These are phyloP conservation scores for Orbilia blumenaviensis DNA, from an alignment of 2,329 filamentous ascomycete genomes.

Conservation along the genomic window DNA sequence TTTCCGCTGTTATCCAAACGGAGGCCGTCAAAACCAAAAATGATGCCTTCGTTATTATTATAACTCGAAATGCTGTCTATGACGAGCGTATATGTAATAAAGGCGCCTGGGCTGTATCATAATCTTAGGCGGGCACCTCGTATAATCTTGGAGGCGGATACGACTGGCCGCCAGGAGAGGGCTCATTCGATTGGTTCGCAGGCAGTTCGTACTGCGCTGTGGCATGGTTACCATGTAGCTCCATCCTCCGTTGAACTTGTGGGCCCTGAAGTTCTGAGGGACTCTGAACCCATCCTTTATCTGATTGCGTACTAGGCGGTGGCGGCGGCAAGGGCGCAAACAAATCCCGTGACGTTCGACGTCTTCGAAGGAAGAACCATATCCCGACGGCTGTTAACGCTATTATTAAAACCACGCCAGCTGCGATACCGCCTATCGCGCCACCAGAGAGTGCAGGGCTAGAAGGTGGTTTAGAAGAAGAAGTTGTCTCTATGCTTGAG, in stretches of 20 bases:
- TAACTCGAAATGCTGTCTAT: too few relatives aligned
- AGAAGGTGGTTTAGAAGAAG: background rate
- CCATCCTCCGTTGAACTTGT: conserved; percentile 6
- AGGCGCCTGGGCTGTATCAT: too few relatives aligned
- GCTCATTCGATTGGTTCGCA: background rate
- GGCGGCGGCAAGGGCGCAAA: conserved; percentile 19
- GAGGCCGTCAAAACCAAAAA: background rate
- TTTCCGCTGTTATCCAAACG: background rate
- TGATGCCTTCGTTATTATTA: too few relatives aligned
- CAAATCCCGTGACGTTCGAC: background rate
- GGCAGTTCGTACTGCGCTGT: conserved; percentile 10
- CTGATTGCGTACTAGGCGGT: background rate
- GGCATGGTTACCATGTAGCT: conserved; percentile 12
- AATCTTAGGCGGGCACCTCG: conserved; percentile 10
- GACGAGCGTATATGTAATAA: too few relatives aligned
- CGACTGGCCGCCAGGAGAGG: background rate
- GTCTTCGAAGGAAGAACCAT: conserved; percentile 40
- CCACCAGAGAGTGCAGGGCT: conserved; percentile 12
- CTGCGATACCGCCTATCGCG: conserved; percentile 38
- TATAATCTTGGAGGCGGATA: background rate
- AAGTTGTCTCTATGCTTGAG: background rate
- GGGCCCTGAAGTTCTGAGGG: conserved; percentile 11
- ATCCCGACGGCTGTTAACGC: conserved; percentile 22
- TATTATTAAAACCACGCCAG: conserved; percentile 21
- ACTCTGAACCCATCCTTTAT: conserved; percentile 17